Evolutionary conservation across 495 filamentous ascomycete genomes (phyloP).

Genomic region (Hypoxylon intermedium): DNA sequence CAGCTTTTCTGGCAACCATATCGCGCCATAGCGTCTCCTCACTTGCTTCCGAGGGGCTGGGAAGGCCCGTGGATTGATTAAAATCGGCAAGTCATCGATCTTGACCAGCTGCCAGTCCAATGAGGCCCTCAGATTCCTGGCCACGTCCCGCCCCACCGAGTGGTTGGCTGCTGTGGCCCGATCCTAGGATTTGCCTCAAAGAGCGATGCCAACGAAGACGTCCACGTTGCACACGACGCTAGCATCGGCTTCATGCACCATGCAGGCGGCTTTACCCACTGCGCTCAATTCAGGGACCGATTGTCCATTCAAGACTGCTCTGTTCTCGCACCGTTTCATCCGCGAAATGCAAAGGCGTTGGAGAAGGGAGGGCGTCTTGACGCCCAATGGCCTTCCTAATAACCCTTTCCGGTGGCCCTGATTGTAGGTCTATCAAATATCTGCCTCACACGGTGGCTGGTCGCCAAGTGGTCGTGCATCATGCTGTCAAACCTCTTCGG

Average conservation of each 20-base stretch:
- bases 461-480: conserved; percentile 36
- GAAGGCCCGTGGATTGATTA: conserved; percentile 25
- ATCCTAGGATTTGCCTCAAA: conserved; percentile 40
- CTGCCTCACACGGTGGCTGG: conserved; percentile 8
- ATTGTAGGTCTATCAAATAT: conserved; percentile 1
- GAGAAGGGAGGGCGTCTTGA: conserved; percentile 22
- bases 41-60: conserved; percentile 19
- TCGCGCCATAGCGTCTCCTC: conserved; percentile 2
- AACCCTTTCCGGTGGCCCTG: not conserved
- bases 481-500: conserved; percentile 33
- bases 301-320: conserved; percentile 5
- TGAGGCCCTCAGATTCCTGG: conserved; percentile 18
- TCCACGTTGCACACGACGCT: conserved; percentile 53
- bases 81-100: conserved; percentile 21
- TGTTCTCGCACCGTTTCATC: conserved; percentile 29
- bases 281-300: conserved; percentile 35
- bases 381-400: conserved; percentile 17
- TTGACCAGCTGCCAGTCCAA: conserved; percentile 25
- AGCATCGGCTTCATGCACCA: conserved; percentile 40
- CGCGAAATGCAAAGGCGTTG: conserved; percentile 9
- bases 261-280: conserved; percentile 33
- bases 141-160: conserved; percentile 29
- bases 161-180: conserved; percentile 32
- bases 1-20: not conserved
- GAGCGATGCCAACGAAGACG: conserved; percentile 49